Evolutionary conservation across 352 stramenopile genomes (phyloP).

Genomic region (Globisporangium sylvaticum): DNA sequence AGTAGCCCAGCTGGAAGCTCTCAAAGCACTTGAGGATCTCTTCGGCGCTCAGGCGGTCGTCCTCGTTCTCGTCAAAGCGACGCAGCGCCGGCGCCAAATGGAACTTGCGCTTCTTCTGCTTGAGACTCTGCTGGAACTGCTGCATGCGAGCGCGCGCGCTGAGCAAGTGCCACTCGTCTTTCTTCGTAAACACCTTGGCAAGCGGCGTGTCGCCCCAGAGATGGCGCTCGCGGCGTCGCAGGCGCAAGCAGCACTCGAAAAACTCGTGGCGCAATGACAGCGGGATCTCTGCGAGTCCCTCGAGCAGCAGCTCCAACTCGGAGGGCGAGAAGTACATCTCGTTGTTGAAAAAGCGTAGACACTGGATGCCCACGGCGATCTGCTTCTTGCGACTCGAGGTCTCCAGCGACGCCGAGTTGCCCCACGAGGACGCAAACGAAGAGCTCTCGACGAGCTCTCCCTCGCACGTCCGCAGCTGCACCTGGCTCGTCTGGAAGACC

Average conservation of each 20-base stretch:
- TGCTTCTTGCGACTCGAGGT: slow-evolving; percentile 20
- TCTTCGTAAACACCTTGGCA: slow-evolving; percentile 96
- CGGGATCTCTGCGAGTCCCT: slow-evolving; percentile 50
- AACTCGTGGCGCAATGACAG: slow-evolving; percentile 80
- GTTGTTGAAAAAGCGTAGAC: slow-evolving; percentile 98
- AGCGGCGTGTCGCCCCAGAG: slow-evolving; percentile 94
- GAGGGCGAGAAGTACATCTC: slow-evolving; percentile 96
- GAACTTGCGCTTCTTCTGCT: slow-evolving; percentile 50
- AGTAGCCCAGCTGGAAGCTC: slow-evolving; percentile 82
- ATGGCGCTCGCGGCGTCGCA: slow-evolving; percentile 94
- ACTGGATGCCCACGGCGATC: slow-evolving; percentile 68
- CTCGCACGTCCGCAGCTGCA: slow-evolving; percentile 76
- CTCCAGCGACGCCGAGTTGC: slow-evolving; percentile 1
- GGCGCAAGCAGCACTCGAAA: slow-evolving; percentile 75
- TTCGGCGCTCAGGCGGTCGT: slow-evolving; percentile 57
- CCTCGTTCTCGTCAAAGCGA: slow-evolving; percentile 71
- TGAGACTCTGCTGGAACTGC: slow-evolving; percentile 80
- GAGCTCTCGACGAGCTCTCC: slow-evolving; percentile 81
- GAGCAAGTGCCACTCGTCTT: slow-evolving; percentile 96
- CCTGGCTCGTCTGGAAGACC: slow-evolving; percentile 59
- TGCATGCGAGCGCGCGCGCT: slow-evolving; percentile 74
- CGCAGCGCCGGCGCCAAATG: slow-evolving; percentile 55
- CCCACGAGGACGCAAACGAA: slow-evolving; percentile 62
- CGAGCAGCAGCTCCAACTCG: slow-evolving; percentile 91
- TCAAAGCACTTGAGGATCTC: slow-evolving; percentile 84